A percentile compares a stretch with the other conserved stretches of the same genome.
Conservation (phyloP, 1,284 basidiomycete species). For the Trichosporon inkin region DNA sequence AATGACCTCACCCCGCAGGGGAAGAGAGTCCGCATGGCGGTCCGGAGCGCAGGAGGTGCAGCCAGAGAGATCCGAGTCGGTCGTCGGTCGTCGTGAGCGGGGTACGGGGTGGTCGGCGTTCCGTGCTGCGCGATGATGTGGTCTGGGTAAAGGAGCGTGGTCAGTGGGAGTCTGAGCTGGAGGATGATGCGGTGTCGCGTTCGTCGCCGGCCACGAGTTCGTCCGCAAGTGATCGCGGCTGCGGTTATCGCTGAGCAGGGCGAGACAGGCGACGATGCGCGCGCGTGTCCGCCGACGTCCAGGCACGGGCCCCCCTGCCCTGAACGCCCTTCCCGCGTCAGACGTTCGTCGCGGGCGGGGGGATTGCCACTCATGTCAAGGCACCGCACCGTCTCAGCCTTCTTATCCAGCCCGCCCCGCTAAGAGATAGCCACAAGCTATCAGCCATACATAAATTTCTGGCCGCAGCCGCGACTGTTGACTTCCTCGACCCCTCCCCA, state of each 20-base stretch:
- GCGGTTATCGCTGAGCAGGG: too few relatives aligned
- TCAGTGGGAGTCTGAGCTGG: not conserved
- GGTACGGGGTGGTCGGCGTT: not conserved
- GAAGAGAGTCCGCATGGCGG: conserved; percentile 6
- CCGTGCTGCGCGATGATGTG: not conserved
- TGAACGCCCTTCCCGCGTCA: not conserved
- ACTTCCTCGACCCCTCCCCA: not conserved
- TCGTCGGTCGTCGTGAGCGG: not conserved
- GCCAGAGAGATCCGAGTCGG: not conserved
- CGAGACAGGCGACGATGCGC: not conserved
- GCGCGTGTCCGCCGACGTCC: not conserved
- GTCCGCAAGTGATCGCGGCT: too few relatives aligned
- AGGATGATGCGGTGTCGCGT: too few relatives aligned
- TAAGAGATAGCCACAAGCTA: not conserved
- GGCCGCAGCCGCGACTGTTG: not conserved
- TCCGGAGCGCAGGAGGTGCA: not conserved
- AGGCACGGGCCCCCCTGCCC: not conserved
- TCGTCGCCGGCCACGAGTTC: too few relatives aligned
- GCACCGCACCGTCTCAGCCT: not conserved
- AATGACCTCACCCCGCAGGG: conserved; percentile 1
- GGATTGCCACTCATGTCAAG: conserved; percentile 1
- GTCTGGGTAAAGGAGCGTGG: conserved; percentile 2
- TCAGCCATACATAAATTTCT: not conserved
- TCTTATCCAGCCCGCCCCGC: not conserved
- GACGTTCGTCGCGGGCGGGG: not conserved